A percentile compares a stretch with the other conserved stretches of the same genome.
Evolutionary conservation across 257 asterid species (phyloP).

Genomic region (Solanum pennellii): DNA sequence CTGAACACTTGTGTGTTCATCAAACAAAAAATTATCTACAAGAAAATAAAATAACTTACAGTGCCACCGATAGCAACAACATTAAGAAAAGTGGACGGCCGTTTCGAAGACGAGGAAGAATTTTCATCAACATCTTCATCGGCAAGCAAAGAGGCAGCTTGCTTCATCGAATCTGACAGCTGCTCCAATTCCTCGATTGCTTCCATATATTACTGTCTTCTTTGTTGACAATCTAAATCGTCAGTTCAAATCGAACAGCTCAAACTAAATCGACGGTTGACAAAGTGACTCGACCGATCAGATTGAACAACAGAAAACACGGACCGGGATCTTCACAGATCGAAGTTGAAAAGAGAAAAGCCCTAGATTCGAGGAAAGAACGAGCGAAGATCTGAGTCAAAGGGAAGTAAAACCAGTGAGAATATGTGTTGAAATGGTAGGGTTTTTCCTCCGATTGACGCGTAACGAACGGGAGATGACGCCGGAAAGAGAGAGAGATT

Average conservation of each 20-base stretch:
- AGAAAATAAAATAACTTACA: conserved; percentile 22
- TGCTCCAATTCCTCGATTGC: conserved; percentile 80
- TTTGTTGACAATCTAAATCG: neutral
- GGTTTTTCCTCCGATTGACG: neutral
- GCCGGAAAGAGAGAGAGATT: conserved; percentile 16
- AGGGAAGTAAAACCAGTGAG: neutral
- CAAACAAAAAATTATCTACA: neutral
- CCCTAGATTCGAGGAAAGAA: conserved; percentile 13
- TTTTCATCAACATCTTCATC: conserved; percentile 90
- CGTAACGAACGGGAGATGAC: conserved; percentile 5
- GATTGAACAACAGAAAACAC: neutral
- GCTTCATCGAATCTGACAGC: conserved; percentile 95
- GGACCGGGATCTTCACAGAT: neutral
- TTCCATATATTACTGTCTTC: conserved; percentile 27
- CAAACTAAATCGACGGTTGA: neutral
- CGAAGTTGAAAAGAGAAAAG: neutral
- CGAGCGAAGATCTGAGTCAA: conserved; percentile 7
- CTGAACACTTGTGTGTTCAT: neutral
- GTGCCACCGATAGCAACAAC: conserved; percentile 92
- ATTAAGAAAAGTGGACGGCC: conserved; percentile 81
- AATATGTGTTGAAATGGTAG: neutral
- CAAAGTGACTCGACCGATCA: neutral
- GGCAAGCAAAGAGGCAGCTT: conserved; percentile 80
- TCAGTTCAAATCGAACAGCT: neutral
- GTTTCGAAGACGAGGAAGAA: conserved; percentile 51